Evolutionary conservation across 2,329 filamentous ascomycete genomes (phyloP).

Genomic region (Cytospora piceae): DNA sequence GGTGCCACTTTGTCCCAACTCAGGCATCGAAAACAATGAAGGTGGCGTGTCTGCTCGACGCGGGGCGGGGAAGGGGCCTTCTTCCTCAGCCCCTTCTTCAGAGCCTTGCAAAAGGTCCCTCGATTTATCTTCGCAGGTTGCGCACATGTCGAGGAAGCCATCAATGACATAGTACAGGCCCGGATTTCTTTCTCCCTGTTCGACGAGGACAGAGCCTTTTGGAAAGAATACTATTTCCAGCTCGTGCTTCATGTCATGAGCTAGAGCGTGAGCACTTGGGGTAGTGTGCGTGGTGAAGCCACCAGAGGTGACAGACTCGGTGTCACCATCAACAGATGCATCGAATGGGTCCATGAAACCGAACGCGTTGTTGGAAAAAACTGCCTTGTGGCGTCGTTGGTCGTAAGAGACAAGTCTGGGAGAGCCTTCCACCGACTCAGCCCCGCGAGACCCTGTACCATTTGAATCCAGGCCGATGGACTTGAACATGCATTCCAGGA

Average conservation of each 20-base stretch:
- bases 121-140: conserved; percentile 67
- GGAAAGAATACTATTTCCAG: conserved; percentile 98
- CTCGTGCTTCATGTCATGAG: conserved; percentile 84
- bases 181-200: conserved; percentile 95
- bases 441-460: conserved; percentile 66
- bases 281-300: conserved; percentile 63
- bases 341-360: conserved; percentile 89
- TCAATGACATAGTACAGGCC: conserved; percentile 98
- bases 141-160: conserved; percentile 91
- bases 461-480: conserved; percentile 80
- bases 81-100: conserved; percentile 40
- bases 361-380: conserved; percentile 83
- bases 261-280: conserved; percentile 67
- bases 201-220: conserved; percentile 89
- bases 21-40: conserved; percentile 37
- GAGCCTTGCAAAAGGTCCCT: conserved; percentile 46
- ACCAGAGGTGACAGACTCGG: conserved; percentile 80
- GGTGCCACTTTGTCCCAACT: conserved; percentile 35
- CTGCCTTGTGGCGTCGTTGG: conserved; percentile 74
- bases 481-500: conserved; percentile 95
- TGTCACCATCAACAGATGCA: conserved; percentile 76
- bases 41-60: conserved; percentile 27
- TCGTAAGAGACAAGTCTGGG: conserved; percentile 85
- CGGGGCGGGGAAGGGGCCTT: conserved; percentile 34
- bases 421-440: conserved; percentile 80